Base-by-base conservation (phyloP, 2,329 filamentous ascomycete species). In the Rhinocladiella mackenziei region DNA sequence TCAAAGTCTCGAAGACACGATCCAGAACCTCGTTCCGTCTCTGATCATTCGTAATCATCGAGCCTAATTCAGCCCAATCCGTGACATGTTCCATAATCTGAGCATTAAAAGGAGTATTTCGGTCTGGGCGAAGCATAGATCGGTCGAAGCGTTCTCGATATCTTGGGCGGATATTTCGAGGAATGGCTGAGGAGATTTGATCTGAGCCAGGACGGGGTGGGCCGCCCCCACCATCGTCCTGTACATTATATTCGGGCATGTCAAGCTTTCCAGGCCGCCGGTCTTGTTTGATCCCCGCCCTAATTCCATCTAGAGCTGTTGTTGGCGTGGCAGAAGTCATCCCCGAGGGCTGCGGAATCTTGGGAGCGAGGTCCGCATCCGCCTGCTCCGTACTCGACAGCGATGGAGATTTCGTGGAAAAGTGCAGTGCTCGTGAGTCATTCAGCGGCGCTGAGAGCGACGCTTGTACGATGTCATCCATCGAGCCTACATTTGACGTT, bases 21-120 rank as follows among this genome's bases (percentile, higher is more conserved):
- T 53, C 46, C 13, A 56, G 38, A 11, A 55, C 28, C 18, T 51
- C 46, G 25, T 40, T 40, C 7, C 53, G 46, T 33, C 30, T 23
- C 22, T 46, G 23, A 2, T 45, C 48, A 23, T 57, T 43, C 25
- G 40, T 17, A 18, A 57, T 51, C 14, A 38, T 43, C 10, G 49
- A 28, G 9, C 44, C 47, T 39, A 53, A 45, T 9, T 45, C 23
- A 13, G 32, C 51, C 55, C 53, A 56, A 13, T 47, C 41, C 31
- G 46, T 35, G 17, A 44, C 31, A 35, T 51, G 47, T 11, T 48
- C 46, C 32, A 56, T 35, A 11, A 56, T 48, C 36, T 50, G 42
- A 13, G 38, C 14, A 20, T 48, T 43, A 33, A 54, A 37, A 11
- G 53, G 45, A 8, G 48, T 28, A 28, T 45, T 46, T 26, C 41